A percentile compares a stretch with the other conserved stretches of the same genome.
Evolutionary conservation across 495 filamentous ascomycete genomes (phyloP).

Genomic region (Durotheca rogersii): DNA sequence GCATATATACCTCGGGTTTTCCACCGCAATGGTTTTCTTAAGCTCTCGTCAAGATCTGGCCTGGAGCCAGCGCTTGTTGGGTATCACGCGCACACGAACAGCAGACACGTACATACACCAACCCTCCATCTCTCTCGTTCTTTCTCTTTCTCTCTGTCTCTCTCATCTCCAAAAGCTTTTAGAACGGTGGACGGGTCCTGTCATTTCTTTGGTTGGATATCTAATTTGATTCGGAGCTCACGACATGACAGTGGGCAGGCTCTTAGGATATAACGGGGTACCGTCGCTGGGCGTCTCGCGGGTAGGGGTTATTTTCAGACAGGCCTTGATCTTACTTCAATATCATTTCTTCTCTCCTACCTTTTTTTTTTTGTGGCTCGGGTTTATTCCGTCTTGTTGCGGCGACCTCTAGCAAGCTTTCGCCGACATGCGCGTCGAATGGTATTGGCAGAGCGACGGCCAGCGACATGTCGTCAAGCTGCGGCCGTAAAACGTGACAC

Average conservation of each 20-base stretch:
- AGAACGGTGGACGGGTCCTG: constrained; percentile 2
- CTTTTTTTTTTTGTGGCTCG: neutral
- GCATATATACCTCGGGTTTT: constrained; percentile 29
- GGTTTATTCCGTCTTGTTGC: too few relatives aligned
- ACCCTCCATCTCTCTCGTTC: too few relatives aligned
- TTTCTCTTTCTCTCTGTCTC: neutral
- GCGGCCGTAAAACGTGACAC: constrained; percentile 31
- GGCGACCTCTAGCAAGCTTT: neutral
- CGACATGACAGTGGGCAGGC: constrained; percentile 2
- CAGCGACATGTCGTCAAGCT: constrained; percentile 25
- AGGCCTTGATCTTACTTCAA: constrained; percentile 23
- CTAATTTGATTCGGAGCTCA: constrained; percentile 9
- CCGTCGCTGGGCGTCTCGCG: too few relatives aligned
- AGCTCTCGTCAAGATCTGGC: constrained; percentile 14
- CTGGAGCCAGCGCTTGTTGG: constrained; percentile 18
- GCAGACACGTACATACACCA: too few relatives aligned
- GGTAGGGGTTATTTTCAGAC: constrained; percentile 19
- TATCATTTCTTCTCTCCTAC: constrained; percentile 8
- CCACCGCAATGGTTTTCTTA: constrained; percentile 8
- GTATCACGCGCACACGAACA: neutral
- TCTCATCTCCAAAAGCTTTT: neutral
- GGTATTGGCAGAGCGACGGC: constrained; percentile 26
- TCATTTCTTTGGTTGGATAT: constrained; percentile 7
- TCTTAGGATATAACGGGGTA: constrained; percentile 10
- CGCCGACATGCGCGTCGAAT: constrained; percentile 29